phyloP scores from a whole-genome alignment of 495 filamentous ascomycete species.

The Polyplosphaeria fusca region DNA sequence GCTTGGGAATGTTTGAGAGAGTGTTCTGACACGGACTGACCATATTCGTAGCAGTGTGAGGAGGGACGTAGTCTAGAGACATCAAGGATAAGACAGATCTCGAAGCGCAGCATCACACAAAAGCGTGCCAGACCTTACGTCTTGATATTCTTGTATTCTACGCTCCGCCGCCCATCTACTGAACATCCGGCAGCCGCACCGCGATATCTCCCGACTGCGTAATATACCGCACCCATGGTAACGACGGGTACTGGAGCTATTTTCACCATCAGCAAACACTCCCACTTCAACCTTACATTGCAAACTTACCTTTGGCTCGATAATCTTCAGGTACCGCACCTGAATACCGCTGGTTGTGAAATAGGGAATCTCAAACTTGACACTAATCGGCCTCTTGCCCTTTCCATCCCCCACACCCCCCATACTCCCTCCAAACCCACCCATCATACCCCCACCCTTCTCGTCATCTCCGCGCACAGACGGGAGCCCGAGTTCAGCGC shows the following conservation, averaged over 20 bases:
- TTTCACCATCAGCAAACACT: constrained; percentile 30
- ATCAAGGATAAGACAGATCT: no score
- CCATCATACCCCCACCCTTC: constrained; percentile 92
- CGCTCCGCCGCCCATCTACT: no score
- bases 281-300: constrained; percentile 7
- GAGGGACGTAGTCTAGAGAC: no score
- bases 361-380: constrained; percentile 99
- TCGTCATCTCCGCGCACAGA: constrained; percentile 97
- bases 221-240: constrained; percentile 98
- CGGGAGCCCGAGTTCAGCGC: constrained; percentile 92
- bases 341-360: constrained; percentile 99
- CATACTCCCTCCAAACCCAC: constrained; percentile 95
- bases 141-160: no score
- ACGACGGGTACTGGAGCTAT: constrained; percentile 93
- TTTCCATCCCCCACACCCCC: constrained; percentile 70
- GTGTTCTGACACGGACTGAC: no score
- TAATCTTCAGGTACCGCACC: constrained; percentile 98
- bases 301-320: constrained; percentile 88
- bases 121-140: no score
- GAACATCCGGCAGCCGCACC: constrained; percentile 81
- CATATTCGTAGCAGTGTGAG: no score
- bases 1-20: no score
- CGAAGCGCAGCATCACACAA: no score
- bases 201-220: constrained; percentile 95
- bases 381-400: constrained; percentile 91